Base-by-base conservation (phyloP, 1,139 yeast species). In the Yamadazyma epiphylla region DNA sequence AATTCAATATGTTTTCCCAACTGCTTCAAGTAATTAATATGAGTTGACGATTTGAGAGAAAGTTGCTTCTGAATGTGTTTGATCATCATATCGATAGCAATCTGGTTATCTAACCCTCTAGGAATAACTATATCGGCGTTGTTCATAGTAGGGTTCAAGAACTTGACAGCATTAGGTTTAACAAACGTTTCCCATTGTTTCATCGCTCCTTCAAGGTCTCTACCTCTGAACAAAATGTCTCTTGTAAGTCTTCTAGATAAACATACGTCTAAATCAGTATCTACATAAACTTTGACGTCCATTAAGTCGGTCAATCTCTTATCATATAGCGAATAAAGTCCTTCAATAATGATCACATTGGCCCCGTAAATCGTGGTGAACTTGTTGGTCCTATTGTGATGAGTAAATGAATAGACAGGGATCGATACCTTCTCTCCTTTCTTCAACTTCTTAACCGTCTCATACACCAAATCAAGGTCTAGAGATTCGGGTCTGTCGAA, bases 191-290 rank as follows among this genome's bases (percentile, higher is more conserved):
- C 82, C 97, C 97, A 91, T 51, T 91, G 98, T 40, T 76, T 70
- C 43, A 91, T 71, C 19, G 89, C 84, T 1, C 96, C 94, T 3
- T 62, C 66, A 24, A 89, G 61, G 46, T 88, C 95, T 39, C 98
- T 65, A 2, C 95, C 96, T 39, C 98, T 67, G 38, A 80, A 79
- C 13, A 85, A 65, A 31, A 88, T 88, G 53, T 91, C 98, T 46
- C 98, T 69, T 5, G 87, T 76, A 29, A 91, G 62, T 46, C 98
- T 69, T 45, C 98, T 70, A 2, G 96, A 91, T 41, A 91, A 67
- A 55, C 98, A 91, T 13, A 89, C 72, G 51, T 91, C 98, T 43
- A 89, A 67, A 49, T 88, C 97, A 1, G 97, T 94, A 47, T 91
- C 96, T 6, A 91, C 96, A 53, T 80, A 91, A 13, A 89, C 76